phyloP scores from a whole-genome alignment of 441 rosid genomes.

The Adansonia madagascariensis region DNA sequence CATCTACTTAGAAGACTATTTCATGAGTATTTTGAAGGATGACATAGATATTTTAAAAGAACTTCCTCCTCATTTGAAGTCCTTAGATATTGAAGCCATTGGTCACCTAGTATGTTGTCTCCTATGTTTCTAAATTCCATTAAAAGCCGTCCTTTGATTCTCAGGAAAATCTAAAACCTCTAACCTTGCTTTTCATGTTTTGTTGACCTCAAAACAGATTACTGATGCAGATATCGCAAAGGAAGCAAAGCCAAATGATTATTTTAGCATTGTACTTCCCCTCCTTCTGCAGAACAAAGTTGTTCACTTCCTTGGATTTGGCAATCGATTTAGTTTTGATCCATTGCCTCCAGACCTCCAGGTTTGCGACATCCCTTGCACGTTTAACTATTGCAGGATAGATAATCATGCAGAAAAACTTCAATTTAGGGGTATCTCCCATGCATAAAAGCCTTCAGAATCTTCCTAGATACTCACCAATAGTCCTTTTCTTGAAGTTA shows the following conservation, averaged over 20 bases:
- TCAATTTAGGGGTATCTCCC: not conserved
- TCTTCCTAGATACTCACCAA: not conserved
- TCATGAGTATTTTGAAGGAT: constrained; percentile 59
- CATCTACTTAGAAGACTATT: constrained; percentile 78
- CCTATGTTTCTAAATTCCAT: constrained; percentile 16
- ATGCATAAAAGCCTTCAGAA: no score
- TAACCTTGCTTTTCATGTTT: not conserved
- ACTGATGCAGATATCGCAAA: constrained; percentile 83
- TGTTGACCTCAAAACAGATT: constrained; percentile 44
- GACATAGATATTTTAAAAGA: constrained; percentile 72
- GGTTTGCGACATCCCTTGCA: constrained; percentile 43
- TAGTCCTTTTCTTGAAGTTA: not conserved
- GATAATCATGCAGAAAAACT: not conserved
- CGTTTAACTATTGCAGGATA: constrained; percentile 1
- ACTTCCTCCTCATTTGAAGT: constrained; percentile 66
- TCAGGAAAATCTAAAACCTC: not conserved
- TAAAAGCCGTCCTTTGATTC: not conserved
- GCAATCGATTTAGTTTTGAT: constrained; percentile 92
- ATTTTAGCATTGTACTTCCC: constrained; percentile 65
- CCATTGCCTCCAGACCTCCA: constrained; percentile 78
- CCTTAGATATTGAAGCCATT: constrained; percentile 61
- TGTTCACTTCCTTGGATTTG: constrained; percentile 87
- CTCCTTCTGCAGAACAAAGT: constrained; percentile 58
- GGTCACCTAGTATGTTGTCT: constrained; percentile 61
- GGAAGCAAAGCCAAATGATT: constrained; percentile 87